A percentile compares a stretch with the other conserved stretches of the same genome.
Evolutionary conservation across 2,329 filamentous ascomycete genomes (phyloP).

Genomic region (Achaetomium macrosporum): DNA sequence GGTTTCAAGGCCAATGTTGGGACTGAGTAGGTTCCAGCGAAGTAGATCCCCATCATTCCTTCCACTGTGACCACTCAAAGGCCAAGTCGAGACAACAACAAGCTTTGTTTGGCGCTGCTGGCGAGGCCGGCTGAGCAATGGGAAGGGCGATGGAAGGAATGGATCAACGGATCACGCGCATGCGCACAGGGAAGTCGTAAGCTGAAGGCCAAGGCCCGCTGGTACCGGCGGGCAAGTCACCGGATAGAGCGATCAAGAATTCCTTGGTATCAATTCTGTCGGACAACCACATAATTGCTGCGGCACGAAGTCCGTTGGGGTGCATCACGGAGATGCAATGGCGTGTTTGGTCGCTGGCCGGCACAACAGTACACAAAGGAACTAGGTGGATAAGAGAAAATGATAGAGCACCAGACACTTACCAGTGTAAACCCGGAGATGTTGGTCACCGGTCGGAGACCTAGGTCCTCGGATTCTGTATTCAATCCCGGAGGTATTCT

Average conservation of each 20-base stretch:
- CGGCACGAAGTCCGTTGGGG: conserved; percentile 5
- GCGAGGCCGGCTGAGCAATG: conserved; percentile 3
- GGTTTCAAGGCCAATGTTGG: conserved; percentile 23
- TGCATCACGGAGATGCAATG: background rate
- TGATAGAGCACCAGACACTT: conserved; percentile 12
- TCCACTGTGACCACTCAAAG: conserved; percentile 4
- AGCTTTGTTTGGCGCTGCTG: conserved; percentile 2
- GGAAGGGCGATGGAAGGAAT: conserved; percentile 9
- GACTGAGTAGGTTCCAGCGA: conserved; percentile 7
- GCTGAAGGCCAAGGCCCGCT: conserved; percentile 14
- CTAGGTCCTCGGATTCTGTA: background rate
- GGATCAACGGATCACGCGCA: conserved; percentile 17
- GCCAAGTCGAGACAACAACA: background rate
- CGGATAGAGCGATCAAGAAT: conserved; percentile 17
- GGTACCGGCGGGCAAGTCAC: conserved; percentile 16
- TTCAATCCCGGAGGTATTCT: conserved; percentile 1
- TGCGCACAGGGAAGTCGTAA: conserved; percentile 6
- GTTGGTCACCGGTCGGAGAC: background rate
- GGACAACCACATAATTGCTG: conserved; percentile 10
- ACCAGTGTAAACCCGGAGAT: conserved; percentile 7
- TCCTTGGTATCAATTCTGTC: conserved; percentile 13
- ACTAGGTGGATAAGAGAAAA: background rate
- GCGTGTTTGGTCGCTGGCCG: background rate
- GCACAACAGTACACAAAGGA: background rate
- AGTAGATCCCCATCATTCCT: conserved; percentile 8